Conservation (phyloP, 805 yeast genomes). For the Wickerhamiella alocasiicola region DNA sequence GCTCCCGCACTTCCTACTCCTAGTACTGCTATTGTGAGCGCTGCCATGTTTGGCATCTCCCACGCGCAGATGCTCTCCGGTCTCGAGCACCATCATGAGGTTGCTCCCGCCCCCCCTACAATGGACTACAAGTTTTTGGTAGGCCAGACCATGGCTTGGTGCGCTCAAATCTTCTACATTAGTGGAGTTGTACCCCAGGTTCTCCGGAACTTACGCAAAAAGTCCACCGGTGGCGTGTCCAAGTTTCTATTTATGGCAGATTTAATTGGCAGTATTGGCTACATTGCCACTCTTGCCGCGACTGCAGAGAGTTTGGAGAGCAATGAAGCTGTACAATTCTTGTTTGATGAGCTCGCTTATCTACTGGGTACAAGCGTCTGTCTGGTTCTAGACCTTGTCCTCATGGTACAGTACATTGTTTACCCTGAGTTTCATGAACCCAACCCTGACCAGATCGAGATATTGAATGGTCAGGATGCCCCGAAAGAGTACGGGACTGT, state of each 20-base stretch:
- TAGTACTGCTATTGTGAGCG: conserved; percentile 8
- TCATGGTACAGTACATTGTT: conserved; percentile 21
- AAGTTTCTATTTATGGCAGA: conserved; percentile 24
- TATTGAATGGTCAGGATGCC: background rate
- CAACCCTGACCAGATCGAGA: background rate
- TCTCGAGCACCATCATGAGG: background rate
- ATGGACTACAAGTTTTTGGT: conserved; percentile 16
- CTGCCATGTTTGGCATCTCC: conserved; percentile 9
- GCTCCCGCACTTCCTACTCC: background rate
- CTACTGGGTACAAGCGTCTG: conserved; percentile 22
- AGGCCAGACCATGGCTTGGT: conserved; percentile 21
- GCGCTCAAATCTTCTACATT: conserved; percentile 22
- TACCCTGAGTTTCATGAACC: conserved; percentile 18
- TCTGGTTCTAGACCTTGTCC: conserved; percentile 20
- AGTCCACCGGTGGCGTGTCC: conserved; percentile 32
- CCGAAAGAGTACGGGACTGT: background rate
- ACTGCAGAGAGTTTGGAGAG: conserved; percentile 18
- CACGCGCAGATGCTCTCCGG: background rate
- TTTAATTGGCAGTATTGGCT: conserved; percentile 21
- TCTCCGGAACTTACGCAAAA: conserved; percentile 26
- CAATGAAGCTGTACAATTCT: conserved; percentile 18
- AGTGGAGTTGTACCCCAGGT: conserved; percentile 33
- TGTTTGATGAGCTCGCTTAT: conserved; percentile 24
- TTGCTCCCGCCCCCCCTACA: conserved; percentile 7
- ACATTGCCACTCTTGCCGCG: conserved; percentile 22